Evolutionary conservation across 768 basidiomycete genomes (phyloP).

Genomic region (Hydnomerulius pinastri): DNA sequence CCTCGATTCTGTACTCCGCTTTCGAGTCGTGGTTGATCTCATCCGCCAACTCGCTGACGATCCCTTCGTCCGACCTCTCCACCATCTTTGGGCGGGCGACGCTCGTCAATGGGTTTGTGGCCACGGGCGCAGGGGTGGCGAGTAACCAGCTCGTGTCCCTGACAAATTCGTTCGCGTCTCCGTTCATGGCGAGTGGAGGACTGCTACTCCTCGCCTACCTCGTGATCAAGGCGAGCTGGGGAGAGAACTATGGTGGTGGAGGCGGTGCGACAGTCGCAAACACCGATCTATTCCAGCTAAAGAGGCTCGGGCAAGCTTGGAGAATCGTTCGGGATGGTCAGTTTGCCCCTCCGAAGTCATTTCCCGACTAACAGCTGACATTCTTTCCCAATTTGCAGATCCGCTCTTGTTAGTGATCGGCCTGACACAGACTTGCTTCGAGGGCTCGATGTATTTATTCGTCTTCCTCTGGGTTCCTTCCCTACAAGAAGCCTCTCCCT

Average conservation of each 20-base stretch:
- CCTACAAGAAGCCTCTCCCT: slow-evolving; percentile 59
- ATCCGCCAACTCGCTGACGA: slow-evolving; percentile 49
- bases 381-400: slow-evolving; percentile 40
- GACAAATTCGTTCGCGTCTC: slow-evolving; percentile 55
- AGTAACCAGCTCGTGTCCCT: slow-evolving; percentile 63
- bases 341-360: neutral
- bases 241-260: slow-evolving; percentile 66
- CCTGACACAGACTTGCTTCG: slow-evolving; percentile 77
- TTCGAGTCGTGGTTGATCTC: slow-evolving; percentile 82
- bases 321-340: slow-evolving; percentile 55
- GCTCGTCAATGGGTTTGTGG: slow-evolving; percentile 72
- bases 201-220: slow-evolving; percentile 56
- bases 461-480: slow-evolving; percentile 84
- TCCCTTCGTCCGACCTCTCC: slow-evolving; percentile 61
- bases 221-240: slow-evolving; percentile 60
- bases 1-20: slow-evolving; percentile 73
- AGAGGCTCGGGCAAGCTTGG: slow-evolving; percentile 57
- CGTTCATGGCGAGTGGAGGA: slow-evolving; percentile 64
- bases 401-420: slow-evolving; percentile 63
- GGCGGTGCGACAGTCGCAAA: slow-evolving; percentile 25
- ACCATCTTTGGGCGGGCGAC: slow-evolving; percentile 74
- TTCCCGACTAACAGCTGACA: neutral
- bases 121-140: slow-evolving; percentile 63
- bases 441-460: slow-evolving; percentile 85
- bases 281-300: slow-evolving; percentile 51